Percentiles rank a stretch among this genome's conserved stretches.
Conservation (phyloP, 257 asterid species). For the Nicotiana tomentosiformis region DNA sequence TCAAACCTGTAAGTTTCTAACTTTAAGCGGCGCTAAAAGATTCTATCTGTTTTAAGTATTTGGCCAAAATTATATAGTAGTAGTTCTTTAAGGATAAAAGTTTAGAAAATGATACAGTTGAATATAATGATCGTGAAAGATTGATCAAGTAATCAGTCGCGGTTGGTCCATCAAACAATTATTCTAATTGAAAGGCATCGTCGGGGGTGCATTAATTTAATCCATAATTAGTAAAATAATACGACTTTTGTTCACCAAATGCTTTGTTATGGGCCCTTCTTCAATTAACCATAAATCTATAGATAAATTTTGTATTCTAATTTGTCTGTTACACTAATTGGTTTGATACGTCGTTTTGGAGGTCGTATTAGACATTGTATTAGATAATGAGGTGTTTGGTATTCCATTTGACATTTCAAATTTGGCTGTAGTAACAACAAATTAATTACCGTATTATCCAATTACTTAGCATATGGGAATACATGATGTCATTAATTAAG, state of each 20-base stretch:
- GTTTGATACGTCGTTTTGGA: not conserved
- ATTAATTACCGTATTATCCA: not conserved
- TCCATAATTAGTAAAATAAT: not conserved
- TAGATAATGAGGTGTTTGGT: not conserved
- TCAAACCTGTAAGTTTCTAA: too few relatives aligned
- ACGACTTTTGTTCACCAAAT: not conserved
- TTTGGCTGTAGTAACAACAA: not conserved
- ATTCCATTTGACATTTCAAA: not conserved
- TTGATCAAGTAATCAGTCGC: not conserved
- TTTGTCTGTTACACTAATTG: not conserved
- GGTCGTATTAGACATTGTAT: not conserved
- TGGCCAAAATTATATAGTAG: not conserved
- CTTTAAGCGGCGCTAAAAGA: not conserved
- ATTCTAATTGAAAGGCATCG: not conserved
- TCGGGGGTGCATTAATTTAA: not conserved
- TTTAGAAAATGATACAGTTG: not conserved
- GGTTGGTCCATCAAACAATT: not conserved
- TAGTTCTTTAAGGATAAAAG: not conserved
- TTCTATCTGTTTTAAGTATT: not conserved
- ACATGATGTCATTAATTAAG: not conserved
- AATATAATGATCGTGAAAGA: not conserved
- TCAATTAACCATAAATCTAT: not conserved
- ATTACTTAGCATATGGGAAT: not conserved
- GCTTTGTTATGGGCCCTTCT: not conserved
- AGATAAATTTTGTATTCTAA: not conserved